These are phyloP conservation scores for Metschnikowia henanensis DNA, from an alignment of 805 yeast species.

Conservation along the genomic window DNA sequence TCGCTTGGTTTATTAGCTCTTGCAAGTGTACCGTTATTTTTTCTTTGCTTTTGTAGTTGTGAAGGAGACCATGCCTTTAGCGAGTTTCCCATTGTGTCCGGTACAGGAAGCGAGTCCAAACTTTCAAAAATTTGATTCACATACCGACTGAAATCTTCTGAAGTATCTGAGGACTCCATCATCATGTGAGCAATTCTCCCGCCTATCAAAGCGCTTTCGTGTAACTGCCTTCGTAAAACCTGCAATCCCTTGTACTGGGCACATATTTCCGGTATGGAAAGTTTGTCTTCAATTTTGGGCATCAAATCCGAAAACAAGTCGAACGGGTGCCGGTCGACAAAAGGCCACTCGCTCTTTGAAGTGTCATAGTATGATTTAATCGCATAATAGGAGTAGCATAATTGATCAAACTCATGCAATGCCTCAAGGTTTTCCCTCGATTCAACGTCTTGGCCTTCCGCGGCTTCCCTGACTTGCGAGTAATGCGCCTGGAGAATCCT, in stretches of 20 bases:
- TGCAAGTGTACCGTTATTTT: background rate
- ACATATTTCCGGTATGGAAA: conserved; percentile 24
- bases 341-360: conserved; percentile 18
- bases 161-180: conserved; percentile 5
- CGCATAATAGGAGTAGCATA: conserved; percentile 26
- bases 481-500: conserved; percentile 13
- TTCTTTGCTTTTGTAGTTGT: background rate
- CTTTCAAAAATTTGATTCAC: background rate
- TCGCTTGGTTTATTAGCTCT: background rate
- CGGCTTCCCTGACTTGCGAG: background rate
- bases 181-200: conserved; percentile 26
- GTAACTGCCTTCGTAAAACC: conserved; percentile 28
- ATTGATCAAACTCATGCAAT: conserved; percentile 27
- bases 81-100: background rate
- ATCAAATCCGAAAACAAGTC: conserved; percentile 19
- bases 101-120: background rate
- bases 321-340: conserved; percentile 17
- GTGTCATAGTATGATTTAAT: conserved; percentile 25
- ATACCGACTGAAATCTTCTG: background rate
- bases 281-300: conserved; percentile 21
- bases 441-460: conserved; percentile 13
- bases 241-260: conserved; percentile 23
- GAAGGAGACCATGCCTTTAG: background rate
- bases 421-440: conserved; percentile 15
- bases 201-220: conserved; percentile 33